phyloP scores from a whole-genome alignment of 2,329 filamentous ascomycete species.

The Exophiala xenobiotica region DNA sequence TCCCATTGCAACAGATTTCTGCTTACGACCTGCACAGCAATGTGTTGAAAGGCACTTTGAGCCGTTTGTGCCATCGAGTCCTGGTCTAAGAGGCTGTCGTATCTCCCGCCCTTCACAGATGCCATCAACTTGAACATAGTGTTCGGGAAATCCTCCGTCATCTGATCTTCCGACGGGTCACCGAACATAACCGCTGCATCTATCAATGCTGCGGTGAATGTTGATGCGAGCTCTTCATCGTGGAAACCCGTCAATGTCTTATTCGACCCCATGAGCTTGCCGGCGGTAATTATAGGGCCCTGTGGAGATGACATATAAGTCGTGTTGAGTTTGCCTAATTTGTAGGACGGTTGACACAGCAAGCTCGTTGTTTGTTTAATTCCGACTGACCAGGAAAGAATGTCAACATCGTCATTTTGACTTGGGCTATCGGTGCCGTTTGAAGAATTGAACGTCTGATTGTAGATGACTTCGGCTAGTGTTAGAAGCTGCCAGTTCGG shows the following conservation, averaged over 20 bases:
- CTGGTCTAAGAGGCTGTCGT: constrained; percentile 18
- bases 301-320: background rate
- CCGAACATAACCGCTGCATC: constrained; percentile 21
- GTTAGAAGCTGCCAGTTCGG: constrained; percentile 21
- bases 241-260: background rate
- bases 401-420: background rate
- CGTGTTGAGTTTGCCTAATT: background rate
- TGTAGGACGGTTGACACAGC: constrained; percentile 2
- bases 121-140: constrained; percentile 26
- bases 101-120: constrained; percentile 5
- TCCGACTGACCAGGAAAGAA: background rate
- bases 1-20: background rate
- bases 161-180: constrained; percentile 2
- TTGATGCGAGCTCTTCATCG: constrained; percentile 7
- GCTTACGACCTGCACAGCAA: constrained; percentile 16
- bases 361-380: background rate
- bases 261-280: background rate
- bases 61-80: constrained; percentile 9
- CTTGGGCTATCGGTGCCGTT: too few species aligned
- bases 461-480: constrained; percentile 12
- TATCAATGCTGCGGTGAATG: constrained; percentile 6
- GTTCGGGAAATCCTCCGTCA: constrained; percentile 17
- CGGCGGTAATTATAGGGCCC: background rate
- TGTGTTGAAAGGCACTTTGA: constrained; percentile 6
- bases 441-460: constrained; percentile 8